Conservation (phyloP, 2,329 filamentous ascomycete species). For the Fusarium floridanum region DNA sequence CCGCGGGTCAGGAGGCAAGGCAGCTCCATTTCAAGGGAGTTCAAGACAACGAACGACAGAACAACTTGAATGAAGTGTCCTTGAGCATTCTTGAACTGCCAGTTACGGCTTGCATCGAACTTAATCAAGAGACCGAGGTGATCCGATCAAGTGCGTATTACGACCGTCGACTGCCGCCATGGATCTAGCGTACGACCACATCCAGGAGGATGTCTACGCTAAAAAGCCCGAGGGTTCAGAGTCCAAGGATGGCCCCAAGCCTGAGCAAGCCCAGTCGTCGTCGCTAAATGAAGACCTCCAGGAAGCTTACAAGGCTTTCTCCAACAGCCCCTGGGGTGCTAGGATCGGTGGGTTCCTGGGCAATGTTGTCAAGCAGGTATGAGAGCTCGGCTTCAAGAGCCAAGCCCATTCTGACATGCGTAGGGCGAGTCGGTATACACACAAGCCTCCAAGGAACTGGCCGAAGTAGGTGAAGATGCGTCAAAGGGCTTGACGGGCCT, state of each 20-base stretch:
- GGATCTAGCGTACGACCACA: conserved; percentile 98
- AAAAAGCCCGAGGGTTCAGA: conserved; percentile 65
- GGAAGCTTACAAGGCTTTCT: conserved; percentile 95
- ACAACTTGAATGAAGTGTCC: conserved; percentile 26
- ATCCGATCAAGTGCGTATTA: conserved; percentile 1
- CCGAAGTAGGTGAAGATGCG: conserved; percentile 83
- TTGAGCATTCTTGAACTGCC: conserved; percentile 10
- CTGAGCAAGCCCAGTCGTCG: conserved; percentile 61
- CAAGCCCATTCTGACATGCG: conserved; percentile 25
- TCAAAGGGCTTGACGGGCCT: conserved; percentile 82
- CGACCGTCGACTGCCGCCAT: conserved; percentile 61
- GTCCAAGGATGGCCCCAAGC: conserved; percentile 56
- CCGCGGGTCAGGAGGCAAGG: conserved; percentile 45
- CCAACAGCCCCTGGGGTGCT: conserved; percentile 90
- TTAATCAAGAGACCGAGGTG: background rate
- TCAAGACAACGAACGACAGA: conserved; percentile 32
- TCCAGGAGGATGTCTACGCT: conserved; percentile 83
- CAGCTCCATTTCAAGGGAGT: conserved; percentile 24
- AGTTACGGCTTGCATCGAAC: background rate
- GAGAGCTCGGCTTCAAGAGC: conserved; percentile 36
- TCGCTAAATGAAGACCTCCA: conserved; percentile 90
- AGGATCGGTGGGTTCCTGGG: conserved; percentile 90
- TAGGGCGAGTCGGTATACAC: conserved; percentile 86
- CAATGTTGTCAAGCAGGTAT: conserved; percentile 91
- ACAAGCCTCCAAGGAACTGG: conserved; percentile 87